phyloP scores from a whole-genome alignment of 208 protist genomes.

The Spironucleus salmonicida region DNA sequence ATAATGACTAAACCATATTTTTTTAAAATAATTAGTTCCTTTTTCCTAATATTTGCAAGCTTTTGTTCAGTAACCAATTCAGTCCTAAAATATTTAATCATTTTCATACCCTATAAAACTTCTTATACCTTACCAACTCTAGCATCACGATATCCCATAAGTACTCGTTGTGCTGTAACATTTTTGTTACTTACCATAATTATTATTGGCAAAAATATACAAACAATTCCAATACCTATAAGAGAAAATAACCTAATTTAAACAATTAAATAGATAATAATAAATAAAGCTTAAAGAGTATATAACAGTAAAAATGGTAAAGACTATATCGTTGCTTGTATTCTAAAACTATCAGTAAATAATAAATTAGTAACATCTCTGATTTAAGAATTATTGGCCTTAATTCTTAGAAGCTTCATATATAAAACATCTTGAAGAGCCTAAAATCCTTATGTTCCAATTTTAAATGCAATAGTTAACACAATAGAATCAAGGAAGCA shows the following conservation, averaged over 20 bases:
- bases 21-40: constrained; percentile 9
- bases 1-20: not conserved
- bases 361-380: constrained; percentile 54
- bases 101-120: constrained; percentile 47
- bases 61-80: constrained; percentile 42
- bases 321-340: constrained; percentile 36
- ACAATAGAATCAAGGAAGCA: not conserved
- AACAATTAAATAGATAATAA: constrained; percentile 43
- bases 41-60: constrained; percentile 31
- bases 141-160: constrained; percentile 40
- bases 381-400: not conserved
- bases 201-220: constrained; percentile 46
- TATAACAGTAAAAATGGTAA: constrained; percentile 35
- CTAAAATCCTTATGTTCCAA: not conserved
- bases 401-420: not conserved
- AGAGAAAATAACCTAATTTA: constrained; percentile 43
- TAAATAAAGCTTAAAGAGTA: constrained; percentile 45
- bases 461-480: not conserved
- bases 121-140: constrained; percentile 48
- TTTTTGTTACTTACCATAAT: constrained; percentile 1
- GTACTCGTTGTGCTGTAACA: constrained; percentile 4
- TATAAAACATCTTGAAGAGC: not conserved
- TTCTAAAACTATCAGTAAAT: constrained; percentile 32
- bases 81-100: constrained; percentile 53
- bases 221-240: constrained; percentile 46